These are phyloP conservation scores for Boletus patriciae DNA, from an alignment of 768 basidiomycete genomes.

Conservation along the genomic window DNA sequence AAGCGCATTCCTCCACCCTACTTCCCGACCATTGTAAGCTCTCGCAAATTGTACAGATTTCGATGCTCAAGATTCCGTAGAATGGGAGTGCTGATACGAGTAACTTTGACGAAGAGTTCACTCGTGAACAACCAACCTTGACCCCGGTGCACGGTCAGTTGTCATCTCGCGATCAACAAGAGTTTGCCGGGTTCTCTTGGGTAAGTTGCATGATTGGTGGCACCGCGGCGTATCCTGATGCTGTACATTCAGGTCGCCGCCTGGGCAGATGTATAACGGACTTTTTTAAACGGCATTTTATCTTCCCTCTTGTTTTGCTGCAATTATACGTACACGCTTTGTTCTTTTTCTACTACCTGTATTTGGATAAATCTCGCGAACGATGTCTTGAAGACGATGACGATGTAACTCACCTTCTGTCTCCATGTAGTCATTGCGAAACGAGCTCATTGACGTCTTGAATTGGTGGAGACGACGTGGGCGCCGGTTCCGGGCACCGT, in stretches of 20 bases:
- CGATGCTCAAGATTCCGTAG: conserved; percentile 37
- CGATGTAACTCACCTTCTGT: conserved; percentile 20
- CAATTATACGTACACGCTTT: conserved; percentile 34
- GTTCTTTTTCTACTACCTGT: conserved; percentile 34
- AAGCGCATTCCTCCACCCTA: conserved; percentile 98
- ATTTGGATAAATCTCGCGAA: conserved; percentile 40
- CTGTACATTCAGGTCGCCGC: conserved; percentile 35
- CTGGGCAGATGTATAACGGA: conserved; percentile 57
- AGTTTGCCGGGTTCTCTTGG: conserved; percentile 98
- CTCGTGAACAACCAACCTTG: conserved; percentile 92
- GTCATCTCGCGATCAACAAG: conserved; percentile 85
- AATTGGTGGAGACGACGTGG: conserved; percentile 48
- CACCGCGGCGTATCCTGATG: not conserved
- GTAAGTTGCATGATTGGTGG: conserved; percentile 37
- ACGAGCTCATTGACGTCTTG: conserved; percentile 24
- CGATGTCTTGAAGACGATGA: conserved; percentile 19
- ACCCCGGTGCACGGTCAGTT: conserved; percentile 97
- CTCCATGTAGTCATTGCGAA: conserved; percentile 3
- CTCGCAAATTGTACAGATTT: not conserved
- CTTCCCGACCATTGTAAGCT: conserved; percentile 89
- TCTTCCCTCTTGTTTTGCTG: conserved; percentile 33
- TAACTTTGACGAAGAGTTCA: conserved; percentile 98
- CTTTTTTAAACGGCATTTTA: conserved; percentile 27
- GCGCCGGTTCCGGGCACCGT: conserved; percentile 67
- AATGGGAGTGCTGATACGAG: conserved; percentile 85